Conservation (phyloP, 805 yeast genomes). For the Starmerella riodocensis region DNA sequence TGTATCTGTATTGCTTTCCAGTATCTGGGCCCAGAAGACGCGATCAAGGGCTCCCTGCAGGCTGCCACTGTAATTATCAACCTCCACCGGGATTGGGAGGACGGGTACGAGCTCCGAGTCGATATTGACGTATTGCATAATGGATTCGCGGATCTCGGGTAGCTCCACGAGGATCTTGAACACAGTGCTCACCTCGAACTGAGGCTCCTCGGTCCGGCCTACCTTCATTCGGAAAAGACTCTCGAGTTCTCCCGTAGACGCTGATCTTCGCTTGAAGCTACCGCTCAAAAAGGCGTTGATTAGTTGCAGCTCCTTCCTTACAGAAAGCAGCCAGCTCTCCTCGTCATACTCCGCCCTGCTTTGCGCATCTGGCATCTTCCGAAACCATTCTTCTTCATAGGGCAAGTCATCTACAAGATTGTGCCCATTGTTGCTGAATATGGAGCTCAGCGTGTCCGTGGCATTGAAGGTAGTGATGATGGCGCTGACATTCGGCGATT, state of each 20-base stretch:
- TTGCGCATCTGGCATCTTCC: background rate
- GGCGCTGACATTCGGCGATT: conserved; percentile 9
- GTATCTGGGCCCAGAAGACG: conserved; percentile 8
- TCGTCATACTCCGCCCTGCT: background rate
- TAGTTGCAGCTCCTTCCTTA: conserved; percentile 9
- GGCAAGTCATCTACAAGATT: conserved; percentile 4
- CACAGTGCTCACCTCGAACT: background rate
- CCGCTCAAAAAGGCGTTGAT: conserved; percentile 10
- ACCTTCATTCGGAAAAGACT: conserved; percentile 2
- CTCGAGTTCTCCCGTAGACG: conserved; percentile 8
- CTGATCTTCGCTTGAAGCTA: conserved; percentile 4
- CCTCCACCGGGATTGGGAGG: conserved; percentile 4
- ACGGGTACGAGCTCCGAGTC: conserved; percentile 1
- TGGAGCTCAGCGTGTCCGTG: background rate
- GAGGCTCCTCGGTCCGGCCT: background rate
- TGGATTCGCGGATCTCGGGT: background rate
- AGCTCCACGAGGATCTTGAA: background rate
- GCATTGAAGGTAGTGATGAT: conserved; percentile 8
- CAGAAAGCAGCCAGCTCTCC: conserved; percentile 5
- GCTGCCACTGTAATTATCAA: background rate
- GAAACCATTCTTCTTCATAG: conserved; percentile 14
- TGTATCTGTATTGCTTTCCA: background rate
- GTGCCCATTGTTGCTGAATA: conserved; percentile 9
- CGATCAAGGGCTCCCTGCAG: conserved; percentile 7
- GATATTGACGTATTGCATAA: background rate